Evolutionary conservation across 1,284 basidiomycete species (phyloP), one percentile per base, ranked within the genome.

Genomic region (Leccinum insolens): DNA sequence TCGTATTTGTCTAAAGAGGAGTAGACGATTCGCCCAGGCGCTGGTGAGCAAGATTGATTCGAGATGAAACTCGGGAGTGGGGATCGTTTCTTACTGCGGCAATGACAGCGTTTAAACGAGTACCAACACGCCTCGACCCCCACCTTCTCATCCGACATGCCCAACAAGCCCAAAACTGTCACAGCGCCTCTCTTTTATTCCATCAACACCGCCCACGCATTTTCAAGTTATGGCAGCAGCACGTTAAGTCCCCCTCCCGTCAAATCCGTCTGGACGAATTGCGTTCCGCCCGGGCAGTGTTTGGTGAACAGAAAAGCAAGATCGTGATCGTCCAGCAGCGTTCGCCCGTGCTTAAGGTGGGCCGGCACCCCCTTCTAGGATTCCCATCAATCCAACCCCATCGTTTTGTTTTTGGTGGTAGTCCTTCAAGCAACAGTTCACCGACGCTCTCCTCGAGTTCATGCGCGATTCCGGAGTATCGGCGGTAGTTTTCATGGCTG

Each of bases 301-400:
- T 89, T 72, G 89, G 90, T 4, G 83, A 81, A 59, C 75, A 81
- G 44, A 82, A 81, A 8, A 73, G 78, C 58, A 77, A 84, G 61
- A 68, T 92, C 20, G 81, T 87, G 20, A 81, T 93, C 62, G 76
- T 93, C 15, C 93, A 93, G 72, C 93, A 95, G 73, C 82, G 92
- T 66, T 93, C 93, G 11, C 93, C 93, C 12, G 86, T 86, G 2
- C 76, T 94, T 66, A 92, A 92, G 82, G 92, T 89, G 64, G 22
- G 77, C 71, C 15, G 9, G 37, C 11, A 12, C 37, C 25, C 25
- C 12, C 14, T 7, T 11, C 20, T 31, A 20, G 3, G 46, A 49
- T 3, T 34, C 28, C n/a, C 22, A 4, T 25, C 55, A 28, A 14
- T 25, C 22, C 28, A 58, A 7, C 7, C 14, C 11, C 55, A 28